A percentile compares a stretch with the other conserved stretches of the same genome.
Evolutionary conservation across 306 rosid genomes (phyloP).

Genomic region (Bauhinia variegata): DNA sequence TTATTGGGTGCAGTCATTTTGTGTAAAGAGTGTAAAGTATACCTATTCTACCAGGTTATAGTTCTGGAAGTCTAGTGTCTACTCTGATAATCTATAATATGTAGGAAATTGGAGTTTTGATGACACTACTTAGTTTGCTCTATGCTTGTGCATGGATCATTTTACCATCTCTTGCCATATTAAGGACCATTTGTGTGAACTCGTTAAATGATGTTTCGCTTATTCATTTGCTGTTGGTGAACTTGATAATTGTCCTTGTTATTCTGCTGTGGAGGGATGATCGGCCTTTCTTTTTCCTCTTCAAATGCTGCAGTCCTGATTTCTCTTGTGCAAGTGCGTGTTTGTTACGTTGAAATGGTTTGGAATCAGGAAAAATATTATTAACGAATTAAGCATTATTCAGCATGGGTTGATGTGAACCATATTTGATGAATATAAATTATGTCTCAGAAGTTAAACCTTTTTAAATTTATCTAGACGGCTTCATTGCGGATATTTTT

Average conservation of each 20-base stretch:
- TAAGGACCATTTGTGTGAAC: constrained; percentile 86
- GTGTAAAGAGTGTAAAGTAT: constrained; percentile 20
- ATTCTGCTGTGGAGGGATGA: constrained; percentile 83
- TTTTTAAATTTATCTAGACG: background rate
- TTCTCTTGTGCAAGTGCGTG: constrained; percentile 73
- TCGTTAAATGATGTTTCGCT: constrained; percentile 24
- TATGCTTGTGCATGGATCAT: constrained; percentile 75
- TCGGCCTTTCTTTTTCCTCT: constrained; percentile 78
- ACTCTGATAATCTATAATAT: constrained; percentile 34
- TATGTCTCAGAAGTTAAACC: background rate
- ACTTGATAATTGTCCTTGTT: constrained; percentile 26
- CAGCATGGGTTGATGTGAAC: constrained; percentile 16
- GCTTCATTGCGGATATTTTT: background rate
- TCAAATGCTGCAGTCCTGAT: constrained; percentile 79
- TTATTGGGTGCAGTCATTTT: constrained; percentile 69
- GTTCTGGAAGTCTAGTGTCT: constrained; percentile 26
- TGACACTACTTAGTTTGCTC: constrained; percentile 71
- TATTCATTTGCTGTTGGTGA: constrained; percentile 31
- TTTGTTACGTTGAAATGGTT: constrained; percentile 13
- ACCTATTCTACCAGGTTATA: constrained; percentile 18
- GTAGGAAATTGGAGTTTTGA: constrained; percentile 86
- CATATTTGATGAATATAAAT: constrained; percentile 3
- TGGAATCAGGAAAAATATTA: constrained; percentile 23
- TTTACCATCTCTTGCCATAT: constrained; percentile 86
- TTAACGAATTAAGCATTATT: constrained; percentile 31